Conservation (phyloP, 2,329 filamentous ascomycete species). For the Myriosclerotinia duriaeana region DNA sequence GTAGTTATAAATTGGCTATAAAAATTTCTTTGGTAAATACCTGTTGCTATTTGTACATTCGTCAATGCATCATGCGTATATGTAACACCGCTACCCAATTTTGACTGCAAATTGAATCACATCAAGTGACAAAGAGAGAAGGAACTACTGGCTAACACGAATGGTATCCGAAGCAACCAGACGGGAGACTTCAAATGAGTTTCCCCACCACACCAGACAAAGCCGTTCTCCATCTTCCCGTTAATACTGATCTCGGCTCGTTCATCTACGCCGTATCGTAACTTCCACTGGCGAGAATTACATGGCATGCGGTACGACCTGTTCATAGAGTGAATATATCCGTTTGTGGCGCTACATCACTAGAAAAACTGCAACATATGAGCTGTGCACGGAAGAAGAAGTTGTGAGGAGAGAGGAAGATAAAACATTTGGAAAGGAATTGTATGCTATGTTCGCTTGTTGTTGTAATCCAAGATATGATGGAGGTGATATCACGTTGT, state of each 20-base stretch:
- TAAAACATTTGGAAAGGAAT: constrained; percentile 33
- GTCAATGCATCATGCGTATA: not conserved
- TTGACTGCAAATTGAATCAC: not conserved
- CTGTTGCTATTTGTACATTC: constrained; percentile 23
- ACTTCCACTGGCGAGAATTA: constrained; percentile 33
- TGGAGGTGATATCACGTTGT: constrained; percentile 40
- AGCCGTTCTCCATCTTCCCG: constrained; percentile 44
- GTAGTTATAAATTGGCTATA: constrained; percentile 50
- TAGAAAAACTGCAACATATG: constrained; percentile 25
- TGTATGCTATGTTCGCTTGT: constrained; percentile 41
- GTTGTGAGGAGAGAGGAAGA: constrained; percentile 40
- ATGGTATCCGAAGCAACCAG: constrained; percentile 38
- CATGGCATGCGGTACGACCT: constrained; percentile 25
- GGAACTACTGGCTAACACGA: not conserved
- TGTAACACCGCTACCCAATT: not conserved
- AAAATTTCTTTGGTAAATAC: constrained; percentile 50
- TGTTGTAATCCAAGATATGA: constrained; percentile 42
- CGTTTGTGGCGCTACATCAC: constrained; percentile 29
- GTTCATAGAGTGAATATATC: constrained; percentile 30
- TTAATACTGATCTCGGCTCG: constrained; percentile 45
- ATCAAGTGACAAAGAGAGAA: not conserved
- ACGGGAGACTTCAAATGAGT: constrained; percentile 49
- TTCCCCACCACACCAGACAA: constrained; percentile 47
- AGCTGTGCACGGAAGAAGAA: constrained; percentile 27
- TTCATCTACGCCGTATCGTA: constrained; percentile 39